Conservation (phyloP, 805 yeast species). For the Limtongia smithiae region DNA sequence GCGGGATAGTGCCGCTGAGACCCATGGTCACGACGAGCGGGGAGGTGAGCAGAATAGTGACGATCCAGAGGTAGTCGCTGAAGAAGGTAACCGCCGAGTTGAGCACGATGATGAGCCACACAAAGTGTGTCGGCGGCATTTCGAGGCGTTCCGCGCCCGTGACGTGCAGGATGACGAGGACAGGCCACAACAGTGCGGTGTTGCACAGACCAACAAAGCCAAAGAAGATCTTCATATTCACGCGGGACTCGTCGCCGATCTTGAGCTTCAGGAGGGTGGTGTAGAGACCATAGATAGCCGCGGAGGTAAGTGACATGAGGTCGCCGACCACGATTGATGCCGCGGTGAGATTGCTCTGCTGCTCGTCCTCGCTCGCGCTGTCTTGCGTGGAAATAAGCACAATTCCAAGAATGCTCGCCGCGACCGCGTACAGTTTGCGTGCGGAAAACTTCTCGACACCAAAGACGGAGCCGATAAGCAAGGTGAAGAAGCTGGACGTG, state of each 20-base stretch:
- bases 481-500: conserved; percentile 89
- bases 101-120: conserved; percentile 51
- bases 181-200: conserved; percentile 74
- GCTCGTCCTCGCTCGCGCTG: conserved; percentile 37
- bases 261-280: conserved; percentile 75
- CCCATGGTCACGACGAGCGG: conserved; percentile 97
- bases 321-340: conserved; percentile 59
- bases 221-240: conserved; percentile 84
- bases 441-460: conserved; percentile 65
- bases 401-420: conserved; percentile 74
- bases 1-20: conserved; percentile 84
- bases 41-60: conserved; percentile 86
- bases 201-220: conserved; percentile 93
- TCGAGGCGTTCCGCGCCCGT: conserved; percentile 67
- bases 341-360: conserved; percentile 17
- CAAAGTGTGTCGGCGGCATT: conserved; percentile 55
- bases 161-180: conserved; percentile 61
- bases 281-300: conserved; percentile 86
- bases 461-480: conserved; percentile 70
- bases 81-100: conserved; percentile 79
- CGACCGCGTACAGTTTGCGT: conserved; percentile 64
- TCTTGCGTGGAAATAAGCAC: conserved; percentile 72
- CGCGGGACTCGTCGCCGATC: conserved; percentile 66
- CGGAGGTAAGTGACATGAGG: conserved; percentile 73
- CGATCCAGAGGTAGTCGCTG: conserved; percentile 93